Percentiles rank a stretch among this genome's conserved stretches.
phyloP scores from a whole-genome alignment of 2,329 filamentous ascomycete genomes.

The Monosporascus sp. region DNA sequence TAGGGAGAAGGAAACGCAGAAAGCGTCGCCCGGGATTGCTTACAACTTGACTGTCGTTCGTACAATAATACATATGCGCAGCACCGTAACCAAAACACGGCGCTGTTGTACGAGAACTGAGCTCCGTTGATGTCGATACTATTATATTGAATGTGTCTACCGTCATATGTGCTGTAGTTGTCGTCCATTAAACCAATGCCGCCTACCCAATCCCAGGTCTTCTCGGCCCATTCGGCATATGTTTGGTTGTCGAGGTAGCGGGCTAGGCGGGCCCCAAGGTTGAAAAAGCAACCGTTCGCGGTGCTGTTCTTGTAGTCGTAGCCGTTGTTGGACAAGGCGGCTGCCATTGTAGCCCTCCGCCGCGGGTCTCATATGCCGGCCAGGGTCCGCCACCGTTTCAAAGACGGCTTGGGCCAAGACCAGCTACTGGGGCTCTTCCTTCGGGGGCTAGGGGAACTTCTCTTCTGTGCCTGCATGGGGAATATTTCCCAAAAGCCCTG shows the following conservation, averaged over 20 bases:
- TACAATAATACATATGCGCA: constrained; percentile 41
- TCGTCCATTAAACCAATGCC: constrained; percentile 41
- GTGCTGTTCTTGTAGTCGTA: constrained; percentile 36
- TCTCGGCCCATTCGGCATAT: constrained; percentile 57
- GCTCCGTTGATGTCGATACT: constrained; percentile 45
- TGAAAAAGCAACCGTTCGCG: constrained; percentile 46
- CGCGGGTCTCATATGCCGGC: constrained; percentile 55
- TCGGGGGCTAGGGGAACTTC: constrained; percentile 51
- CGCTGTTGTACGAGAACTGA: constrained; percentile 52
- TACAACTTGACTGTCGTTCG: constrained; percentile 25
- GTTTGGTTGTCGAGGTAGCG: constrained; percentile 59
- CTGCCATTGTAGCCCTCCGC: constrained; percentile 63
- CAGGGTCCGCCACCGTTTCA: constrained; percentile 50
- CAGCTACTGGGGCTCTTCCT: constrained; percentile 53
- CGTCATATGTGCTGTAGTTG: constrained; percentile 45
- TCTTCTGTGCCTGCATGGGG: constrained; percentile 58
- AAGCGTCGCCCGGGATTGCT: too few relatives aligned
- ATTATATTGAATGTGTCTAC: constrained; percentile 38
- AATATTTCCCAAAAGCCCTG: constrained; percentile 63
- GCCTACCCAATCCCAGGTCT: constrained; percentile 51
- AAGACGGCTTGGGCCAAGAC: constrained; percentile 60
- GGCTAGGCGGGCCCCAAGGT: constrained; percentile 52
- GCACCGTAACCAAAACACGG: constrained; percentile 41
- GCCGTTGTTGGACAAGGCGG: constrained; percentile 56
- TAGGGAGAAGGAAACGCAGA: too few relatives aligned